Conservation (phyloP, 345 rosid species). For the Diplotaxis tenuifolia region DNA sequence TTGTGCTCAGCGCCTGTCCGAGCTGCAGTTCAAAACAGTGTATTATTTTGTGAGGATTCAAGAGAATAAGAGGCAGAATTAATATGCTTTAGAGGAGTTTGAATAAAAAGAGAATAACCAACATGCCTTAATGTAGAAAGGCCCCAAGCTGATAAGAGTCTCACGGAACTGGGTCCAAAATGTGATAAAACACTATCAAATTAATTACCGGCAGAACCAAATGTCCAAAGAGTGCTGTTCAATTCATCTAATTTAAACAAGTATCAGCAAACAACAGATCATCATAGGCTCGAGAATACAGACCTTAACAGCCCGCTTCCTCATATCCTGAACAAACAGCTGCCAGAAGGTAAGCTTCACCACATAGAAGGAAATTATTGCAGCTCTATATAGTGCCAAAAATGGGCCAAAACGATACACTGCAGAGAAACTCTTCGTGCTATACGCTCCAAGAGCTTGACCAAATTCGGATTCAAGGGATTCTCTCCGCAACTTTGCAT, state of each 20-base stretch:
- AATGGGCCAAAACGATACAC: conserved; percentile 75
- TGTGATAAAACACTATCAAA: conserved; percentile 4
- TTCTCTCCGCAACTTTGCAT: conserved; percentile 89
- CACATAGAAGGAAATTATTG: conserved; percentile 74
- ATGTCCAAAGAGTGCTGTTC: background rate
- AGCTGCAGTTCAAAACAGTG: conserved; percentile 52
- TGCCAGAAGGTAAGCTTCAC: conserved; percentile 74
- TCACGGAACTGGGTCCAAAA: conserved; percentile 73
- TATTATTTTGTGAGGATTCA: background rate
- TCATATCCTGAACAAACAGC: conserved; percentile 61
- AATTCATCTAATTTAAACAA: background rate
- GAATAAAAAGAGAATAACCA: background rate
- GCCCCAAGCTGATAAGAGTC: conserved; percentile 82
- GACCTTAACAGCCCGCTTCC: conserved; percentile 73
- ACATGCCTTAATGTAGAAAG: conserved; percentile 90
- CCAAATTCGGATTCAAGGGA: conserved; percentile 94
- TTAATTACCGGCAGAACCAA: background rate
- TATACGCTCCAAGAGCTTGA: conserved; percentile 59
- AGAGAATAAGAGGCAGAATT: background rate
- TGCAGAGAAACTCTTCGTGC: conserved; percentile 60
- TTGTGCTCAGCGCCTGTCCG: conserved; percentile 95
- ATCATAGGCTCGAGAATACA: background rate
- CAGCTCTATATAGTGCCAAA: conserved; percentile 86
- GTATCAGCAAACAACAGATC: conserved; percentile 5
- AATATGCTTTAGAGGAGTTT: background rate